phyloP scores from a whole-genome alignment of 768 basidiomycete genomes.

The Suillus clintonianus region DNA sequence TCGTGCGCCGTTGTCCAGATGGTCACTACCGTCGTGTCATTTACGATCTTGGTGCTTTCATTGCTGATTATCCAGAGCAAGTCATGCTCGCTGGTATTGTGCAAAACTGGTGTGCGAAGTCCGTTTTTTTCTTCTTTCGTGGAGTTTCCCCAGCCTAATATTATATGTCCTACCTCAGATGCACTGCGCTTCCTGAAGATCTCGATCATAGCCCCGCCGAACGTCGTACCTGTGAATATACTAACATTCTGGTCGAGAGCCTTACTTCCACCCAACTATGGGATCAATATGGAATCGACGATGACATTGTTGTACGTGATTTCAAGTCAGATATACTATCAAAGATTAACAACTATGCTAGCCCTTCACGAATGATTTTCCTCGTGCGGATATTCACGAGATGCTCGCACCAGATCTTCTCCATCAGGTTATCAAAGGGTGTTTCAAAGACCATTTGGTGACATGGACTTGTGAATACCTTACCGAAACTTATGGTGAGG shows the following conservation, averaged over 20 bases:
- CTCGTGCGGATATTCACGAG: no score
- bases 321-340: not conserved
- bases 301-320: conserved; percentile 32
- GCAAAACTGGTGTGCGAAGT: conserved; percentile 40
- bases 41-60: conserved; percentile 37
- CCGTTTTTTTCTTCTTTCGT: conserved; percentile 3
- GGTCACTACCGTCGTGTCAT: conserved; percentile 30
- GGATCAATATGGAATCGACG: conserved; percentile 35
- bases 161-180: conserved; percentile 8
- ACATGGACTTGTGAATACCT: no score
- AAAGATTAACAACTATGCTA: no score
- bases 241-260: conserved; percentile 17
- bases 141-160: conserved; percentile 4
- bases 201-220: conserved; percentile 7
- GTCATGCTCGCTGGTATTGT: conserved; percentile 33
- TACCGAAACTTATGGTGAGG: no score
- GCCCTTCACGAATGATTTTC: no score
- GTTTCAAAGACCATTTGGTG: no score
- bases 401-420: no score
- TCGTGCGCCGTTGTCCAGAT: conserved; percentile 30
- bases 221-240: conserved; percentile 17
- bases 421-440: no score
- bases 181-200: conserved; percentile 19
- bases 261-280: conserved; percentile 25
- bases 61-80: conserved; percentile 45